Percentiles rank a stretch among this genome's conserved stretches.
Evolutionary conservation across 495 filamentous ascomycete species (phyloP).

Genomic region (Talaromyces trachyspermus): DNA sequence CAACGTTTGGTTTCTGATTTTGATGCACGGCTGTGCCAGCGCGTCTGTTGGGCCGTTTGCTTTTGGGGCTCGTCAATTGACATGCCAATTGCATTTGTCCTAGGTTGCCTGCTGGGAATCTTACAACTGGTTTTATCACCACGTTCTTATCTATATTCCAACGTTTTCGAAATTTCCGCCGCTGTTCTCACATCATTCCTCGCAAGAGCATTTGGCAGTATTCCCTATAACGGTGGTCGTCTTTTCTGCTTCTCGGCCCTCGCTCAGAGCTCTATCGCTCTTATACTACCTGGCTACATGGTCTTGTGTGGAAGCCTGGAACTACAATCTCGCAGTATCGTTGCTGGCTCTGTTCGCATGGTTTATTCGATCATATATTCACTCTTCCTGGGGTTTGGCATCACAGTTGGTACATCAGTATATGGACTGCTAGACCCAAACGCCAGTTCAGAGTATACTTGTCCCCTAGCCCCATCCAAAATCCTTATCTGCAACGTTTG

Average conservation of each 20-base stretch:
- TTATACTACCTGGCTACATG: constrained; percentile 86
- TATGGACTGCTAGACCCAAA: constrained; percentile 75
- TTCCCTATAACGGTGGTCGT: constrained; percentile 48
- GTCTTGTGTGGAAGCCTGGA: constrained; percentile 80
- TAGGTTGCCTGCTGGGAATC: constrained; percentile 75
- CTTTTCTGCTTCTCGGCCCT: constrained; percentile 89
- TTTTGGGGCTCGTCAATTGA: constrained; percentile 81
- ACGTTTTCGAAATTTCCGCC: constrained; percentile 87
- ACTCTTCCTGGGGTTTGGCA: constrained; percentile 92
- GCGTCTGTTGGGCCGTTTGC: constrained; percentile 80
- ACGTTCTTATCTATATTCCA: constrained; percentile 65
- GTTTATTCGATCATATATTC: constrained; percentile 96
- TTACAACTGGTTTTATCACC: constrained; percentile 77
- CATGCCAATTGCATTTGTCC: constrained; percentile 76
- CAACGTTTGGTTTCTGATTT: constrained; percentile 61
- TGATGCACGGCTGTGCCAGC: constrained; percentile 79
- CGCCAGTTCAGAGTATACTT: constrained; percentile 67
- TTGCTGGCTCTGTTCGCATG: constrained; percentile 89
- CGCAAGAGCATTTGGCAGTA: constrained; percentile 79
- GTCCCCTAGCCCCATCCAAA: constrained; percentile 47
- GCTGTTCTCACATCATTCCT: constrained; percentile 86
- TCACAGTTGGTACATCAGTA: constrained; percentile 86
- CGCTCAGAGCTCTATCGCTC: constrained; percentile 82
- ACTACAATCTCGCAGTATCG: constrained; percentile 76
- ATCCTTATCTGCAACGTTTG: constrained; percentile 44